Base-by-base conservation (phyloP, 495 filamentous ascomycete species). In the Aspergillus saccharolyticus region DNA sequence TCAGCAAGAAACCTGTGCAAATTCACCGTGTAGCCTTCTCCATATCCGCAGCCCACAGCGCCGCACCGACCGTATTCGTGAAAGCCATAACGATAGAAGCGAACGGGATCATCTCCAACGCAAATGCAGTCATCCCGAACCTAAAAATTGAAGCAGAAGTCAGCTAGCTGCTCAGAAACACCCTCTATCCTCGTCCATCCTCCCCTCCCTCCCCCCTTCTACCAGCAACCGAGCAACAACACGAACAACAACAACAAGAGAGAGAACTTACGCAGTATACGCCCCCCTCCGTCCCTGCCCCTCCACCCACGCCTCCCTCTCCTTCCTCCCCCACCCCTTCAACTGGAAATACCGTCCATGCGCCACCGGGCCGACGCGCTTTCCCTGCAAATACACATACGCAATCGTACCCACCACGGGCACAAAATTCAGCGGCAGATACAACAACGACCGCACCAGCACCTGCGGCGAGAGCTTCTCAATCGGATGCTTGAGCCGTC, bases 31-130 rank as follows among this genome's bases (percentile, higher is more conserved):
- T 57, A 17, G 59, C 80, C 57, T 81, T 78, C 72, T 97, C 94
- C 53, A 97, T 81, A 74, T 97, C 93, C 7, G 90, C 87, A 19
- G 94, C 92, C 91, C 91, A 98, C 24, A 98, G 76, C 18, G 91
- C 94, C 21, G 94, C 94, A 0, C 93, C 94, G 50, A 93, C 89
- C 10, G 89, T 86, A 68, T 96, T 97, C 2, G 90, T 96, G 63
- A 96, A 97, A 9, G 88, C 76, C 68, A 97, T 96, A 44, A 90
- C 76, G 44, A 96, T 87, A 4, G 89, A 92, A 15, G 80, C 80
- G 51, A 96, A 66, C 1, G 94, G 94, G 6, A 97, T 70, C 78
- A 96, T 85, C 66, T 98, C 91, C 24, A 96, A 79, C 0, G 90
- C 69, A 33, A 88, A 86, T 3, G 89, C 83, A 22, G 86, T 79